These are phyloP conservation scores for Candida labiduridarum DNA, from an alignment of 1,139 yeast species.

Conservation along the genomic window DNA sequence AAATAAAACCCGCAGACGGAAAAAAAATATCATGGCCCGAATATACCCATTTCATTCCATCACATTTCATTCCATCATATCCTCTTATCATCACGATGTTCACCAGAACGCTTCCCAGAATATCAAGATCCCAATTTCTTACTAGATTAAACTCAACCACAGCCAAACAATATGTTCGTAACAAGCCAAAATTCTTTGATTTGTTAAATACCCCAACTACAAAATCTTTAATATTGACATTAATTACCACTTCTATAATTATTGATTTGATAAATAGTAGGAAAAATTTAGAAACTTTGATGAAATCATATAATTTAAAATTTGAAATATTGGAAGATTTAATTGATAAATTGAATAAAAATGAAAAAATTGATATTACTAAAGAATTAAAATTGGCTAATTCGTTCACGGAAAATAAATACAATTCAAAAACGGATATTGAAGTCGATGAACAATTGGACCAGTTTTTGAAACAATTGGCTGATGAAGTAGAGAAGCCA, in stretches of 20 bases:
- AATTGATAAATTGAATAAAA: slow-evolving; percentile 28
- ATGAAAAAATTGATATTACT: slow-evolving; percentile 39
- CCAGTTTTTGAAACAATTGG: slow-evolving; percentile 34
- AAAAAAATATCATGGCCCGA: background rate
- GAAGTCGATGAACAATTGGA: slow-evolving; percentile 46
- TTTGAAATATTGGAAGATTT: slow-evolving; percentile 36
- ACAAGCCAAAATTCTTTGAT: slow-evolving; percentile 23
- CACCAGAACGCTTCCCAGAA: background rate
- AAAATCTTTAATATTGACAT: slow-evolving; percentile 40
- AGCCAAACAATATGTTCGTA: slow-evolving; percentile 15
- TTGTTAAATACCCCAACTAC: slow-evolving; percentile 34
- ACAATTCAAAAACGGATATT: slow-evolving; percentile 35
- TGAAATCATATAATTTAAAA: slow-evolving; percentile 32
- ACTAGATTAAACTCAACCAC: slow-evolving; percentile 15
- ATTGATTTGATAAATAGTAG: slow-evolving; percentile 41
- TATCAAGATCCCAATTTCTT: background rate
- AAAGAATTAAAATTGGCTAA: slow-evolving; percentile 42
- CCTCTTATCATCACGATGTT: background rate
- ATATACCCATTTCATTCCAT: background rate
- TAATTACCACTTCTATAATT: slow-evolving; percentile 43
- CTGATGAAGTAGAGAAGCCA: slow-evolving; percentile 19
- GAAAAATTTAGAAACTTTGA: slow-evolving; percentile 34
- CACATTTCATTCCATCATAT: background rate
- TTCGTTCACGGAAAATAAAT: slow-evolving; percentile 35
- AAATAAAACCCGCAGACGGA: background rate